Percentiles rank a stretch among this genome's conserved stretches.
Conservation (phyloP, 768 basidiomycete genomes). For the Mycena galericulata region DNA sequence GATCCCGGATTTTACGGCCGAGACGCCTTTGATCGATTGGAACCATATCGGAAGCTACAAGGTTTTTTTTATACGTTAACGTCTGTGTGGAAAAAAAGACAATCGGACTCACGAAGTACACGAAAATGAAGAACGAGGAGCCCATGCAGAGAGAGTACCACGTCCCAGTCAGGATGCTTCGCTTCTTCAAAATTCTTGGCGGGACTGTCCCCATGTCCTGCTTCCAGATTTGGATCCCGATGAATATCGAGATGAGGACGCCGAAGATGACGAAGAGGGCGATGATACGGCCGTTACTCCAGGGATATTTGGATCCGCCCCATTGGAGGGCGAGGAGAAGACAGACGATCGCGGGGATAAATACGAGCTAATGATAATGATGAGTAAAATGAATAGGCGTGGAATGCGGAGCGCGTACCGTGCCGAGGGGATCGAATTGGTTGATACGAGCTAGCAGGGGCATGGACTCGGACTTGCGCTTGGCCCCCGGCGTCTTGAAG, state of each 20-base stretch:
- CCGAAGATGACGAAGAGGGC: slow-evolving; percentile 31
- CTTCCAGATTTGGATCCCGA: slow-evolving; percentile 33
- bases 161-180: slow-evolving; percentile 24
- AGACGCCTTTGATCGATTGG: slow-evolving; percentile 48
- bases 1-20: slow-evolving; percentile 37
- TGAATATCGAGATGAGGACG: slow-evolving; percentile 33
- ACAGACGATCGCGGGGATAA: slow-evolving; percentile 34
- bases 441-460: slow-evolving; percentile 16
- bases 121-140: slow-evolving; percentile 33
- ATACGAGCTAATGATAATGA: not conserved
- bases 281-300: slow-evolving; percentile 46
- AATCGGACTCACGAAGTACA: slow-evolving; percentile 23
- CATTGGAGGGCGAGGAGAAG: slow-evolving; percentile 54
- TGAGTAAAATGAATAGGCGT: not conserved
- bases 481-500: not conserved
- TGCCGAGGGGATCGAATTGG: slow-evolving; percentile 23
- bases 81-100: not conserved
- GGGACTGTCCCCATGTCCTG: slow-evolving; percentile 33
- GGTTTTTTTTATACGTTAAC: slow-evolving; percentile 26
- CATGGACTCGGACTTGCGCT: slow-evolving; percentile 6
- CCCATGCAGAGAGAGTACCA: slow-evolving; percentile 22
- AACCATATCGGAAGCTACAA: not conserved
- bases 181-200: slow-evolving; percentile 30
- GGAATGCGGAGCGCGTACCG: not conserved
- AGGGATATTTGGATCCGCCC: slow-evolving; percentile 58